Conservation (phyloP, 176 grass and related monocot species). For the Thalia dealbata region DNA sequence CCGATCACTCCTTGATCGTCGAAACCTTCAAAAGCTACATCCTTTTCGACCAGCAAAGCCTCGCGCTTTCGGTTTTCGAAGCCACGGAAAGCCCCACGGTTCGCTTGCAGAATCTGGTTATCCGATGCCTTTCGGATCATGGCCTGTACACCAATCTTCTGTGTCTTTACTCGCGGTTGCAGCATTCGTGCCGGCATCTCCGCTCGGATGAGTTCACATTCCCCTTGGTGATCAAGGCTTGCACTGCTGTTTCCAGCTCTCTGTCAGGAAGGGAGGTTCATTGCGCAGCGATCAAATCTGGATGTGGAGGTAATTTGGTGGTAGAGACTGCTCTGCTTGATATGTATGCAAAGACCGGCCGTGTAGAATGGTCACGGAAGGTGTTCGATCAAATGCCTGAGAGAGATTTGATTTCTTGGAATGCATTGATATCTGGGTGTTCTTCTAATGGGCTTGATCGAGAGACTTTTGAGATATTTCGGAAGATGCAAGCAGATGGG, state of each 20-base stretch:
- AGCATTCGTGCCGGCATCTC: neutral
- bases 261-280: constrained; percentile 42
- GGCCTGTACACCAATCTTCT: constrained; percentile 48
- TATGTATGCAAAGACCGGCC: constrained; percentile 46
- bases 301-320: constrained; percentile 32
- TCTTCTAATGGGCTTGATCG: constrained; percentile 28
- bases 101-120: constrained; percentile 33
- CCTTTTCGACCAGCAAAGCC: constrained; percentile 5
- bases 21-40: constrained; percentile 29
- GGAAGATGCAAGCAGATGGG: constrained; percentile 29
- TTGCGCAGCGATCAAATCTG: constrained; percentile 30
- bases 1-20: constrained; percentile 17
- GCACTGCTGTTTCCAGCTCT: constrained; percentile 27
- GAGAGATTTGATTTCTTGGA: constrained; percentile 58
- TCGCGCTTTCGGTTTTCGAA: constrained; percentile 26
- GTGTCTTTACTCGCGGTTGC: constrained; percentile 25
- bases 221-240: constrained; percentile 49
- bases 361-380: constrained; percentile 24
- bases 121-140: constrained; percentile 45
- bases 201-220: constrained; percentile 51
- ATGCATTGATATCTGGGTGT: constrained; percentile 44
- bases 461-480: constrained; percentile 27
- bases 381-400: constrained; percentile 41
- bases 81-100: constrained; percentile 10
- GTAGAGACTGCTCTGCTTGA: constrained; percentile 50